A percentile compares a stretch with the other conserved stretches of the same genome.
Evolutionary conservation across 1,284 basidiomycete species (phyloP).

Genomic region (Leccinum subrobustum): DNA sequence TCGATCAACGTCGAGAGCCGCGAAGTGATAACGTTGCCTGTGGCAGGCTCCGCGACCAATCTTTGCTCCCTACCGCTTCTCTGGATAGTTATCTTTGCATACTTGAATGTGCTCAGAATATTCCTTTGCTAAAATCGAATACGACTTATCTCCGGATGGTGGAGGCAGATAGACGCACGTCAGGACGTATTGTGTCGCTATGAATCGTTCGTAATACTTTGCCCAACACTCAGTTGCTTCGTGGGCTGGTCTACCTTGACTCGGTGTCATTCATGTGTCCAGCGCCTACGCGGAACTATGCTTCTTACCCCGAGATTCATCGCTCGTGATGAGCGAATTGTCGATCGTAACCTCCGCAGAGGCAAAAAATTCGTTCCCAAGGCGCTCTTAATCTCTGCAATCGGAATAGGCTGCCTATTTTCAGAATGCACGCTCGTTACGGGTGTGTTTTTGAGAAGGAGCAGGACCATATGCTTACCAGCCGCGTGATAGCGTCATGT

Average conservation of each 20-base stretch:
- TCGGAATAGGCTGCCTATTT: slow-evolving; percentile 25
- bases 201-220: slow-evolving; percentile 23
- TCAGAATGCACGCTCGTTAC: background rate
- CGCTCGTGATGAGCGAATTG: slow-evolving; percentile 20
- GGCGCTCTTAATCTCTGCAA: slow-evolving; percentile 28
- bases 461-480: slow-evolving; percentile 17
- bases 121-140: too few relatives aligned
- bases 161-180: slow-evolving; percentile 18
- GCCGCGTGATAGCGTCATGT: slow-evolving; percentile 27
- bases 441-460: background rate
- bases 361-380: slow-evolving; percentile 29
- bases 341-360: slow-evolving; percentile 23
- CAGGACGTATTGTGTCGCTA: slow-evolving; percentile 22
- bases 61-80: too few relatives aligned
- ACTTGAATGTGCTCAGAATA: too few relatives aligned
- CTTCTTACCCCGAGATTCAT: slow-evolving; percentile 21
- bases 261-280: slow-evolving; percentile 4
- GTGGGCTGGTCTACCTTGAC: slow-evolving; percentile 15
- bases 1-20: too few relatives aligned
- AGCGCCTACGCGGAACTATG: background rate
- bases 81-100: too few relatives aligned
- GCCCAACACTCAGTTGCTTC: slow-evolving; percentile 24
- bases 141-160: background rate
- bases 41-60: too few relatives aligned
- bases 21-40: too few relatives aligned